Conservation (phyloP, 352 stramenopile species). For the Pythium chondricola region DNA sequence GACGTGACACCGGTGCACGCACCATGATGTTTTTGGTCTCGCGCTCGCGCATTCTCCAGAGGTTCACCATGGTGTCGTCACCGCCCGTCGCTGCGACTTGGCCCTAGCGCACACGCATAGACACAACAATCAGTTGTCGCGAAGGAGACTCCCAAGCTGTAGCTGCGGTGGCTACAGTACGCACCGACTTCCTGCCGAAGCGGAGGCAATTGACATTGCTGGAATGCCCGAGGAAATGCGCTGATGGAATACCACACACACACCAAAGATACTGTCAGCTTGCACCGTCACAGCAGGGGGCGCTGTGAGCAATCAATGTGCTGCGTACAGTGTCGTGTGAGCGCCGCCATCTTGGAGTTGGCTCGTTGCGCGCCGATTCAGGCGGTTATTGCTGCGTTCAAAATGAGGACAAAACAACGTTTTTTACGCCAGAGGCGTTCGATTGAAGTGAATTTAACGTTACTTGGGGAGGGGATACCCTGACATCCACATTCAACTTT, state of each 20-base stretch:
- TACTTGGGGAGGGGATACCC: neutral
- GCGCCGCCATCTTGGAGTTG: constrained; percentile 16
- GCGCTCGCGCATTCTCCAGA: constrained; percentile 83
- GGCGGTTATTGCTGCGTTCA: constrained; percentile 5
- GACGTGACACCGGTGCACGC: no score
- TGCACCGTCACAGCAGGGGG: neutral
- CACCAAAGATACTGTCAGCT: neutral
- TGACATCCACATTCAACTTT: neutral
- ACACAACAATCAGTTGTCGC: no score
- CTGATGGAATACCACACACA: constrained; percentile 28
- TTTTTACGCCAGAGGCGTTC: constrained; percentile 2
- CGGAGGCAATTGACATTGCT: constrained; percentile 79
- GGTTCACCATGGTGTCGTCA: constrained; percentile 75
- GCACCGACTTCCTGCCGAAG: constrained; percentile 78
- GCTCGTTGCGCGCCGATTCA: constrained; percentile 9
- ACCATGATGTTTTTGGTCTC: constrained; percentile 89
- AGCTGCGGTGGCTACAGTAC: no score
- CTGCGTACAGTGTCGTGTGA: constrained; percentile 54
- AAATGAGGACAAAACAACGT: neutral
- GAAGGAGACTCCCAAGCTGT: no score
- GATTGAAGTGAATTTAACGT: neutral
- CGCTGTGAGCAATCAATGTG: no score
- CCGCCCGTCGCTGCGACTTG: constrained; percentile 75
- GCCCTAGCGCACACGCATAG: constrained; percentile 25
- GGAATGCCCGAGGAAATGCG: constrained; percentile 74